phyloP scores from a whole-genome alignment of 1,139 yeast species.

The Lodderomyces jiufengensis region DNA sequence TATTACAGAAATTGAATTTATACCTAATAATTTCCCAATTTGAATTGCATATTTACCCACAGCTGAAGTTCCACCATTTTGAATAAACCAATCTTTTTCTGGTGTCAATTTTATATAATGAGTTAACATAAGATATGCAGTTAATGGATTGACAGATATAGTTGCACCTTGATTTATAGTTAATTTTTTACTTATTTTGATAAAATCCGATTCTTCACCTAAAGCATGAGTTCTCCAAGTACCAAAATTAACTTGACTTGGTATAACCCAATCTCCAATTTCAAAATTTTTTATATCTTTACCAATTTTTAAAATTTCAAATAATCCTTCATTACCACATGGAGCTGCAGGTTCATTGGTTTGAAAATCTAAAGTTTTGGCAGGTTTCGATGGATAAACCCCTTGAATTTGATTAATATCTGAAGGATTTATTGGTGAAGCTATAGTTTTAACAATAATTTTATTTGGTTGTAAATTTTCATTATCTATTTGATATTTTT shows the following conservation, averaged over 20 bases:
- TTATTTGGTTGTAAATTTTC: constrained; percentile 38
- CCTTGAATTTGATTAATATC: constrained; percentile 43
- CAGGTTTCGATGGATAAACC: constrained; percentile 39
- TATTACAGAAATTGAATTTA: constrained; percentile 81
- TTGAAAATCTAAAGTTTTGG: constrained; percentile 28
- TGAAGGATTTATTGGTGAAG: constrained; percentile 70
- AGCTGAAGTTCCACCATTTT: constrained; percentile 94
- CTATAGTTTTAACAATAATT: constrained; percentile 61
- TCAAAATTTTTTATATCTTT: constrained; percentile 41
- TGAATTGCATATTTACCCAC: constrained; percentile 95
- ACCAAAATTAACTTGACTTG: constrained; percentile 79
- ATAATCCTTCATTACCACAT: constrained; percentile 77
- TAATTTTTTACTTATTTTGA: constrained; percentile 48
- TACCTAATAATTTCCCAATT: constrained; percentile 71
- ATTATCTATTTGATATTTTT: constrained; percentile 49
- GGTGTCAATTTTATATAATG: constrained; percentile 58
- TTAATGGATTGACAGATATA: constrained; percentile 83
- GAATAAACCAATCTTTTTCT: constrained; percentile 88
- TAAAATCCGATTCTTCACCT: constrained; percentile 47
- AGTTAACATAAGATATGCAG: constrained; percentile 87
- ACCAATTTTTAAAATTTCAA: constrained; percentile 79
- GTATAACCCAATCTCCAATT: constrained; percentile 89
- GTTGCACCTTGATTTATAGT: constrained; percentile 78
- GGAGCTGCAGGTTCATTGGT: constrained; percentile 33
- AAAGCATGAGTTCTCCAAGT: constrained; percentile 91